Evolutionary conservation across 2,329 filamentous ascomycete species (phyloP).

Genomic region (Pseudogymnoascus sp.): DNA sequence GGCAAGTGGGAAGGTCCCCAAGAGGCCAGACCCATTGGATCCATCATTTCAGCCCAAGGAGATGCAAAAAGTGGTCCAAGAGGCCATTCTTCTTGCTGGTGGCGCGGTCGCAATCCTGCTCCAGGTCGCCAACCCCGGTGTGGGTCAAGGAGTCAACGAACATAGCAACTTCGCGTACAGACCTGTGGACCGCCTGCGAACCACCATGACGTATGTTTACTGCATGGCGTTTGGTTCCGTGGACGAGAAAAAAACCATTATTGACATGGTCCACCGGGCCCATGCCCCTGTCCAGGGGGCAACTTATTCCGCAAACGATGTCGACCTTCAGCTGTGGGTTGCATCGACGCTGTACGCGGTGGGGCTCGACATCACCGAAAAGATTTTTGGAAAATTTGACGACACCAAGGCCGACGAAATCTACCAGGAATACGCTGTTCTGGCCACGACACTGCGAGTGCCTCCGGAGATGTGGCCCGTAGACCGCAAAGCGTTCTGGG

Average conservation of each 20-base stretch:
- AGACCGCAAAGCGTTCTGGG: conserved; percentile 21
- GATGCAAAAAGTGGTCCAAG: conserved; percentile 27
- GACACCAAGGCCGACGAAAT: conserved; percentile 20
- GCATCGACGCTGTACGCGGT: conserved; percentile 33
- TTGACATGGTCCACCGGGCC: conserved; percentile 30
- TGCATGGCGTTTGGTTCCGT: conserved; percentile 30
- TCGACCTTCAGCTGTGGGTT: conserved; percentile 33
- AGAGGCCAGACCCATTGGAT: neutral
- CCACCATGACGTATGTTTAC: conserved; percentile 33
- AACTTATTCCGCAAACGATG: conserved; percentile 30
- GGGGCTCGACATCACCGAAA: conserved; percentile 29
- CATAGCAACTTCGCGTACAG: conserved; percentile 33
- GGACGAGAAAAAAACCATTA: conserved; percentile 28
- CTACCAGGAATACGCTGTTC: conserved; percentile 24
- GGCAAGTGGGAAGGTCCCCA: neutral
- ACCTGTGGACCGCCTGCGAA: conserved; percentile 29
- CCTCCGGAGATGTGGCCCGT: conserved; percentile 26
- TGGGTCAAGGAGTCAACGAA: conserved; percentile 30
- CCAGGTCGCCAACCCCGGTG: conserved; percentile 33
- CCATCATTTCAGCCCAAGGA: conserved; percentile 18
- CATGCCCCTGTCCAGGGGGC: conserved; percentile 27
- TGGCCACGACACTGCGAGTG: conserved; percentile 26
- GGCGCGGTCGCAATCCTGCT: conserved; percentile 32
- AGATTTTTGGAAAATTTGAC: conserved; percentile 28
- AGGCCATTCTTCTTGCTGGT: conserved; percentile 30